These are phyloP conservation scores for Fistulinella staudtii DNA, from an alignment of 1,284 basidiomycete species.

Conservation along the genomic window DNA sequence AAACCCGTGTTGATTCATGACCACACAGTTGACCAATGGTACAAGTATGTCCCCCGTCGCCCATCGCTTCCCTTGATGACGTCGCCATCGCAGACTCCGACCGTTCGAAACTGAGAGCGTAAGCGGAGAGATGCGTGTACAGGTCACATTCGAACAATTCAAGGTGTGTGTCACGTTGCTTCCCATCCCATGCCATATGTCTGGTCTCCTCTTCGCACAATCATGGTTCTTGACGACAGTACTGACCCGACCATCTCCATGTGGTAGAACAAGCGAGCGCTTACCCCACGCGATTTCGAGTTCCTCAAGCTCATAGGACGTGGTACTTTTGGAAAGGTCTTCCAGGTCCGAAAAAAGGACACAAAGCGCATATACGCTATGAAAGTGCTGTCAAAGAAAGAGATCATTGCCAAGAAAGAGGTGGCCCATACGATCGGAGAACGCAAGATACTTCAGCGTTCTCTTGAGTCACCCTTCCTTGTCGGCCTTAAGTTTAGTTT, in stretches of 20 bases:
- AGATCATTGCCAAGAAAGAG: slow-evolving; percentile 99
- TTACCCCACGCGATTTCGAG: slow-evolving; percentile 93
- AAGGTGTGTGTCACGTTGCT: slow-evolving; percentile 50
- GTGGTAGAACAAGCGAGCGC: slow-evolving; percentile 69
- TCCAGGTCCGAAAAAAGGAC: slow-evolving; percentile 97
- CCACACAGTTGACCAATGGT: slow-evolving; percentile 97
- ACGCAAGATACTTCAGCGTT: slow-evolving; percentile 96
- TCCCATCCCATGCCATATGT: slow-evolving; percentile 22
- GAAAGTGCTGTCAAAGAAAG: slow-evolving; percentile 98
- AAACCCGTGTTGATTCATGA: slow-evolving; percentile 88
- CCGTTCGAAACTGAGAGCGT: slow-evolving; percentile 79
- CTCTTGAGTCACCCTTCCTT: slow-evolving; percentile 93
- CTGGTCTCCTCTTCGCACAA: slow-evolving; percentile 17
- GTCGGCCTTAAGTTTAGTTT: slow-evolving; percentile 99
- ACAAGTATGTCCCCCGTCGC: slow-evolving; percentile 58
- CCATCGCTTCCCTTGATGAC: slow-evolving; percentile 10
- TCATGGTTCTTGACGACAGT: slow-evolving; percentile 18
- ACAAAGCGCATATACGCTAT: slow-evolving; percentile 99
- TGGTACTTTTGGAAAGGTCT: slow-evolving; percentile 98
- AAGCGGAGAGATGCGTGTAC: slow-evolving; percentile 91
- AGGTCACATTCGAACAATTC: slow-evolving; percentile 89
- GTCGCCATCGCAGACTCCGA: slow-evolving; percentile 51
- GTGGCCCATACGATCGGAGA: slow-evolving; percentile 99
- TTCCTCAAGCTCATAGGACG: slow-evolving; percentile 98
- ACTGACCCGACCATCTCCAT: slow-evolving; percentile 12